Base-by-base conservation (phyloP, 2,329 filamentous ascomycete genomes). In the Cladophialophora bantiana region DNA sequence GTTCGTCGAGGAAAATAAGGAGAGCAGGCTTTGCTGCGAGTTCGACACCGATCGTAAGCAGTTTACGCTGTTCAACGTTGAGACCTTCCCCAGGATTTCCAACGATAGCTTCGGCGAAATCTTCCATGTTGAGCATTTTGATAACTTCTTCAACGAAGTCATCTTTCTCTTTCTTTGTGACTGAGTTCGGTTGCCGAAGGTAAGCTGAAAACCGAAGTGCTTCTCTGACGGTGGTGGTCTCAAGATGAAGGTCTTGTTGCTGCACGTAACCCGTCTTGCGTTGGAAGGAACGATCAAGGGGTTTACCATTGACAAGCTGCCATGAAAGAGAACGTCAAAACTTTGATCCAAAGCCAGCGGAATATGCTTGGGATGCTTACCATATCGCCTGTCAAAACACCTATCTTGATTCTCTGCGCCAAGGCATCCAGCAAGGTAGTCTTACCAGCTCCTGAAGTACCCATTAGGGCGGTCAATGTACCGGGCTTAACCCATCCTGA, bases 11-110 rank as follows among this genome's bases (percentile, higher is more conserved):
- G 79, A 91, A 91, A 40, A 91, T 83, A 0, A 91, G 79, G 0
- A 91, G 82, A 18, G 84, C 86, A 0, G 89, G 89, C 73, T 90
- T 87, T 0, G 89, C 89, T 6, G 88, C 89, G 1, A 92, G 84
- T 77, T 98, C 94, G 26, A 97, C 94, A 77, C 93, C 94, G 69
- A 97, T 96, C 0, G 93, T 97, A 9, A 97, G 84, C 71, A 92
- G 89, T 76, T 89, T 89, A 7, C 87, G 83, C 74, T 89, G 87
- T 73, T 89, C 87, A 35, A 85, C 83, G 67, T 86, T 86, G 60
- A 86, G 76, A 76, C 84, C 93, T 81, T 95, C 91, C 54, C 94
- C 93, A 0, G 92, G 92, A 40, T 93, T 89, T 82, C 94, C 94
- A 62, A 97, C 92, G 45, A 97, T 85, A 12, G 94, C 93, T 74